A percentile compares a stretch with the other conserved stretches of the same genome.
These are phyloP conservation scores for Lipomyces mesembrius DNA, from an alignment of 805 yeast species.

Conservation along the genomic window DNA sequence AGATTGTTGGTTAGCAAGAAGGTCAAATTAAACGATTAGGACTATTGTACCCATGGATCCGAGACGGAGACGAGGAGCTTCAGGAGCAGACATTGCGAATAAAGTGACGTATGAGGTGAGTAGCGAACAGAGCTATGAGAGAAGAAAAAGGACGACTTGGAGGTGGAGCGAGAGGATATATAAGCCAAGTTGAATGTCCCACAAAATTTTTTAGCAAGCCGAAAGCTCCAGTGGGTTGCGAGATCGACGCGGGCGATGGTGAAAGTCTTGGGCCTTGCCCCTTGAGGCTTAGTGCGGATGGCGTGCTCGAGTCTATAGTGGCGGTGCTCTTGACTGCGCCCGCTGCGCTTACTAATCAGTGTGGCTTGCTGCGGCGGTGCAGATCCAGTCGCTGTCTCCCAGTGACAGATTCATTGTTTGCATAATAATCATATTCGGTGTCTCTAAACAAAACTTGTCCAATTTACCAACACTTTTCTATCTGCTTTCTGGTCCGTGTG, in stretches of 20 bases:
- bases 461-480: too few species aligned
- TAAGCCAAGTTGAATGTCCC: not conserved
- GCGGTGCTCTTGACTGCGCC: too few species aligned
- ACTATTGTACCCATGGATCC: conserved; percentile 13
- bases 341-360: not conserved
- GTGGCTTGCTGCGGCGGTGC: not conserved
- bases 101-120: not conserved
- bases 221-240: not conserved
- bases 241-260: not conserved
- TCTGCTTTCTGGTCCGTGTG: too few species aligned
- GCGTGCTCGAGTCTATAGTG: not conserved
- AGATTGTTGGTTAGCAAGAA: not conserved
- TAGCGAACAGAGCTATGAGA: not conserved
- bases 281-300: not conserved
- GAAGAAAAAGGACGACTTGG: too few species aligned
- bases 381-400: too few species aligned
- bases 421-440: too few species aligned
- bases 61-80: conserved; percentile 22
- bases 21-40: not conserved
- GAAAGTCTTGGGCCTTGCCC: not conserved
- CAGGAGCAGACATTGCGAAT: not conserved
- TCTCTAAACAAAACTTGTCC: too few species aligned
- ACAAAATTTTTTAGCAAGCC: not conserved
- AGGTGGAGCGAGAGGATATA: not conserved
- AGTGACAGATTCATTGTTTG: too few species aligned